Percentiles rank a stretch among this genome's conserved stretches.
phyloP scores from a whole-genome alignment of 768 basidiomycete species.

The Tulasnella sp. region DNA sequence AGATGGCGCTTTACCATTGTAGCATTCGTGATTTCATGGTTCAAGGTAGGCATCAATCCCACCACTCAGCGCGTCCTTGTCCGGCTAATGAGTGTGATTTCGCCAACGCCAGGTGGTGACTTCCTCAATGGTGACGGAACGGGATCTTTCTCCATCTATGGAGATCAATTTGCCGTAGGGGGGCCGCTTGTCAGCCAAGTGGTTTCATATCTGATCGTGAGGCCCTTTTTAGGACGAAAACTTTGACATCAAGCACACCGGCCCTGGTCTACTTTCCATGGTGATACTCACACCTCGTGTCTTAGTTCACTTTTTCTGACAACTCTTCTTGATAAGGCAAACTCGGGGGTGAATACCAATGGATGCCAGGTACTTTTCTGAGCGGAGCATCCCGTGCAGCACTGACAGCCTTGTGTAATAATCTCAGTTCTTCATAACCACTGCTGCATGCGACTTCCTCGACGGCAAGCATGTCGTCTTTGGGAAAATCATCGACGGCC shows the following conservation, averaged over 20 bases:
- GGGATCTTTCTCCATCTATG: constrained; percentile 94
- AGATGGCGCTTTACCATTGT: background rate
- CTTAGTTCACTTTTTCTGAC: background rate
- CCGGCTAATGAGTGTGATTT: constrained; percentile 69
- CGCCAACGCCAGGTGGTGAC: constrained; percentile 78
- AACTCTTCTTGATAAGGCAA: constrained; percentile 50
- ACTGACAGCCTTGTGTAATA: background rate
- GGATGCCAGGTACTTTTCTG: constrained; percentile 62
- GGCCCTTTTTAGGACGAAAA: constrained; percentile 67
- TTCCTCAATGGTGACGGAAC: constrained; percentile 93
- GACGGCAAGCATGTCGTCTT: constrained; percentile 94
- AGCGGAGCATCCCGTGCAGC: background rate
- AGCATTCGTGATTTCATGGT: constrained; percentile 67
- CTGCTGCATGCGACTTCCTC: constrained; percentile 87
- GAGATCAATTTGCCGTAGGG: constrained; percentile 80
- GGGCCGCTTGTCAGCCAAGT: background rate
- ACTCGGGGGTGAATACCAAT: constrained; percentile 89
- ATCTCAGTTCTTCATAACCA: constrained; percentile 89
- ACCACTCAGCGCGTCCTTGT: too few species aligned
- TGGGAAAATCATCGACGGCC: constrained; percentile 80
- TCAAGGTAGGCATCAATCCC: constrained; percentile 52
- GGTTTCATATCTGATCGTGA: background rate
- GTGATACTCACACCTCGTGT: too few species aligned
- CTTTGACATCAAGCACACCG: constrained; percentile 80
- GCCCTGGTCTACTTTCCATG: constrained; percentile 86